Evolutionary conservation across 352 stramenopile species (phyloP).

Genomic region (Paralagenidium karlingii): DNA sequence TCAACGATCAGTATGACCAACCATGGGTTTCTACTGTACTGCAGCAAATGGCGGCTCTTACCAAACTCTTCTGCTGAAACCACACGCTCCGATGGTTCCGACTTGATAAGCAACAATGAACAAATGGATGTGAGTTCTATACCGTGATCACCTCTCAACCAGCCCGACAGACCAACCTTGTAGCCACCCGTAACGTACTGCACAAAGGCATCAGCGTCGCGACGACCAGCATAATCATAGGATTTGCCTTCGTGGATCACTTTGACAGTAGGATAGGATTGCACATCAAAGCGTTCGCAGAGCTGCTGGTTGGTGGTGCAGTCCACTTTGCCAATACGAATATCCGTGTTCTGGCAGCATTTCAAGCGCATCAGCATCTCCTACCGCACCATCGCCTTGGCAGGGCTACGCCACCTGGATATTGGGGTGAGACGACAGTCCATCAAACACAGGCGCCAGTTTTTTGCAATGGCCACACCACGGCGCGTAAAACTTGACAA

Average conservation of each 20-base stretch:
- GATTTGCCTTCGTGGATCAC: slow-evolving; percentile 39
- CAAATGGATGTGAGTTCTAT: not conserved
- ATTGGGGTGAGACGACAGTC: slow-evolving; percentile 22
- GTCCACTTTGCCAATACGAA: slow-evolving; percentile 59
- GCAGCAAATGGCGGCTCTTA: slow-evolving; percentile 9
- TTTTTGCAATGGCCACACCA: slow-evolving; percentile 82
- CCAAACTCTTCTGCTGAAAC: slow-evolving; percentile 42
- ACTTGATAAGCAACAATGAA: slow-evolving; percentile 5
- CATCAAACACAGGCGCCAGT: slow-evolving; percentile 46
- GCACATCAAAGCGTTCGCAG: slow-evolving; percentile 69
- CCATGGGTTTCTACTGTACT: not conserved
- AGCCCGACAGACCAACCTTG: too few relatives aligned
- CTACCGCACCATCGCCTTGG: not conserved
- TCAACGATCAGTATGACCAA: slow-evolving; percentile 2
- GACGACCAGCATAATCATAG: slow-evolving; percentile 59
- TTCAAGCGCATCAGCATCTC: slow-evolving; percentile 3
- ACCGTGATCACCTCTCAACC: not conserved
- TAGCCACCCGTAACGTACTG: slow-evolving; percentile 40
- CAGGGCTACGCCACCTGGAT: slow-evolving; percentile 1
- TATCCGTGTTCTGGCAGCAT: slow-evolving; percentile 10
- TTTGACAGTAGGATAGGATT: slow-evolving; percentile 76
- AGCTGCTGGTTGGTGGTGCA: slow-evolving; percentile 60
- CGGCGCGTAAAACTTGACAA: slow-evolving; percentile 79
- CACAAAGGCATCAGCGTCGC: slow-evolving; percentile 37
- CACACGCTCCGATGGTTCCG: slow-evolving; percentile 33